Conservation (phyloP, 208 protist species). For the Acanthamoeba castellanii region DNA sequence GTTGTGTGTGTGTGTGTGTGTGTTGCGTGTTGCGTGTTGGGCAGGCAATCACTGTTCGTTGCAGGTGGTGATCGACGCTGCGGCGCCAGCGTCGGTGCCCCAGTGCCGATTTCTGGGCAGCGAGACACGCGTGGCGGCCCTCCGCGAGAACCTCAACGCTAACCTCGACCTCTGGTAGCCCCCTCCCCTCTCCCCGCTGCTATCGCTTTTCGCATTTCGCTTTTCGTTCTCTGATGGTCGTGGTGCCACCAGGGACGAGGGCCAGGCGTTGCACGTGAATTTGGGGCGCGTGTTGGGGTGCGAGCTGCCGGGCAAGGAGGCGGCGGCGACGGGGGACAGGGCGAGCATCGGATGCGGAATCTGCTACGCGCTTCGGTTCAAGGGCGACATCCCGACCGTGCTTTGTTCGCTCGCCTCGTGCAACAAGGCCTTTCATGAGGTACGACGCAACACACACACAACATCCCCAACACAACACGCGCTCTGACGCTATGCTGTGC, state of each 20-base stretch:
- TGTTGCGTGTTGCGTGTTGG: background rate
- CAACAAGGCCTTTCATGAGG: background rate
- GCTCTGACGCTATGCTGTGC: background rate
- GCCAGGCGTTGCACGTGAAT: background rate
- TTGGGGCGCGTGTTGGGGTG: background rate
- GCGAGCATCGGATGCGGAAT: constrained; percentile 4
- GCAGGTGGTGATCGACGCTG: background rate
- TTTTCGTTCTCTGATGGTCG: too few relatives aligned
- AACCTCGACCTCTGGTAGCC: constrained; percentile 1
- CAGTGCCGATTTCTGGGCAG: constrained; percentile 17
- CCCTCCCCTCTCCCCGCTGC: background rate
- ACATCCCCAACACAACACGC: background rate
- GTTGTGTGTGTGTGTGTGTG: too few relatives aligned
- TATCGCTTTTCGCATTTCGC: too few relatives aligned
- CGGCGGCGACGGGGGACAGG: background rate
- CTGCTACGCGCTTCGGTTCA: constrained; percentile 13
- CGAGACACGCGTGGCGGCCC: background rate
- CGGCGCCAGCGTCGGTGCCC: background rate
- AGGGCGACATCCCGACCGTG: background rate
- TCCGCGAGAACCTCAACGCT: background rate
- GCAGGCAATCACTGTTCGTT: constrained; percentile 18
- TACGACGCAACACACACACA: background rate
- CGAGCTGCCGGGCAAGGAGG: background rate
- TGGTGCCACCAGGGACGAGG: background rate
- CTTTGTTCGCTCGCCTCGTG: background rate